Conservation (phyloP, 352 stramenopile species). For the Pythium grandisporangium region DNA sequence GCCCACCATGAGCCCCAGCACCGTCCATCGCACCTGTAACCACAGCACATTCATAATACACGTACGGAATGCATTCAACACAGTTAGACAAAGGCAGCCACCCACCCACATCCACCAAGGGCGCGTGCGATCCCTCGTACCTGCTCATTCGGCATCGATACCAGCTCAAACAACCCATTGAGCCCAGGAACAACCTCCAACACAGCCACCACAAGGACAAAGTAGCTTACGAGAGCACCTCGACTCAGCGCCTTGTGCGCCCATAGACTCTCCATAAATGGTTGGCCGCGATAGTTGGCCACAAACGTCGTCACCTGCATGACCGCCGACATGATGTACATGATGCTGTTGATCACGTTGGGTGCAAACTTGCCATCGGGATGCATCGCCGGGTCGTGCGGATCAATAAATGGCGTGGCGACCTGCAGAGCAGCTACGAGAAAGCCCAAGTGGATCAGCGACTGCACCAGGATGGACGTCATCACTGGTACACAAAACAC, state of each 20-base stretch:
- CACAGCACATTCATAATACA: conserved; percentile 19
- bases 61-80: conserved; percentile 4
- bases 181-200: conserved; percentile 21
- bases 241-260: conserved; percentile 23
- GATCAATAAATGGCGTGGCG: conserved; percentile 56
- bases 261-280: conserved; percentile 49
- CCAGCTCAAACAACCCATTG: conserved; percentile 28
- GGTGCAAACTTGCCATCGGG: conserved; percentile 85
- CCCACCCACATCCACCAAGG: no score
- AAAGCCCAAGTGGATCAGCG: conserved; percentile 81
- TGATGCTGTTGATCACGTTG: conserved; percentile 92
- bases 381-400: conserved; percentile 42
- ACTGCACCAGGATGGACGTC: conserved; percentile 88
- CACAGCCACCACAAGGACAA: conserved; percentile 13
- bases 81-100: no score
- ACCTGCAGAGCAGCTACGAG: conserved; percentile 49
- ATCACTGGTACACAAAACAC: conserved; percentile 86
- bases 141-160: conserved; percentile 22
- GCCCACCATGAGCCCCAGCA: conserved; percentile 42
- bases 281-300: conserved; percentile 36
- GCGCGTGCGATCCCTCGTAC: no score
- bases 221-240: conserved; percentile 21
- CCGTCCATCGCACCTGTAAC: conserved; percentile 22
- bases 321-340: conserved; percentile 89
- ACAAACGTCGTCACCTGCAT: conserved; percentile 52